Base-by-base conservation (phyloP, 2,329 filamentous ascomycete genomes). In the Elsinoe fawcettii region DNA sequence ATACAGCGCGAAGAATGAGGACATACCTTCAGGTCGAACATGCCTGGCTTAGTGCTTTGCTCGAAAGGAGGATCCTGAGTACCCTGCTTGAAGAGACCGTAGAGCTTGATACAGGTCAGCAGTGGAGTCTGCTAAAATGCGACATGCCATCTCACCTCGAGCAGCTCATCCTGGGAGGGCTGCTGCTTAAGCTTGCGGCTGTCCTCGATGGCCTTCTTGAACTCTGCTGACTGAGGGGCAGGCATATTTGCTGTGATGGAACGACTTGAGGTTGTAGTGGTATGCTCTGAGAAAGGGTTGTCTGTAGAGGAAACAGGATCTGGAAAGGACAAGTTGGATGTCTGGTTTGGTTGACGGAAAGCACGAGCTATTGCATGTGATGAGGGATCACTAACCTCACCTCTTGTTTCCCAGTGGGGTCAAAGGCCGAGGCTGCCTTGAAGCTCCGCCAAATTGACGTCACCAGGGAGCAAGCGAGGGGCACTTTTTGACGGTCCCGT, bases 171-270 rank as follows among this genome's bases (percentile, higher is more conserved):
- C 73, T 82, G 80, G 67, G 63, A 69, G 55, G 85, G 85, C 79
- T 85, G 85, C 63, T 75, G 70, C 64, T 80, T 81, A 62, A 88
- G 78, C 79, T 86, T 85, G 74, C 82, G 82, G 73, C 80, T 83
- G 73, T 87, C 84, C 63, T 67, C 69, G 65, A 79, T 75, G 61
- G 84, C 84, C 75, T 93, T 89, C 77, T 88, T 90, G 80, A 95
- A 95, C 73, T 95, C 88, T 68, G 95, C 58, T 51, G 65, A 46
- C 51, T 61, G 60, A 1, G 55, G 23, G 51, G 60, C 60, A 57
- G 58, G 58, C 62, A 63, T 63, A 41, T 11, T 56, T 20, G 34
- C 36, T 36, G 54, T 32, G 18, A 27, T 27, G 12, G 7, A 37
- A 5, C 32, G 12, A n/a, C 6, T 11, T 44, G 14, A 18, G 14